Evolutionary conservation across 2,329 filamentous ascomycete species (phyloP).

Genomic region (Trichophyton mentagrophytes): DNA sequence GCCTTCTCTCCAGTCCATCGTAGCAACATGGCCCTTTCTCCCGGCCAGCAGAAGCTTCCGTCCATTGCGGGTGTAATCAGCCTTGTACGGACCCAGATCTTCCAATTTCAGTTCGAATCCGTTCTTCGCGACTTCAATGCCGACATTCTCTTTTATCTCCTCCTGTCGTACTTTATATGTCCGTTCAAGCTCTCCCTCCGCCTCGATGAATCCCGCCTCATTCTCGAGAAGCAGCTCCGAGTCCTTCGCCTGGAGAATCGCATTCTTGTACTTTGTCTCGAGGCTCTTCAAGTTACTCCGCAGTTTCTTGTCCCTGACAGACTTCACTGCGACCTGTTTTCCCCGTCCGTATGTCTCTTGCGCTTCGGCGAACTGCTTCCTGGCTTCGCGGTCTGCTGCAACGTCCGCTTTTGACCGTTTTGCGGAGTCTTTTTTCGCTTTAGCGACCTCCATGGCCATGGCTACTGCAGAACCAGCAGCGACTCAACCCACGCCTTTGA

Average conservation of each 20-base stretch:
- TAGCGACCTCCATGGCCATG: constrained; percentile 13
- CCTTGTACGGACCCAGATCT: constrained; percentile 70
- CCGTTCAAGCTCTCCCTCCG: constrained; percentile 74
- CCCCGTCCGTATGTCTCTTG: constrained; percentile 76
- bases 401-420: constrained; percentile 6
- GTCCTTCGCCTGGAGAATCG: constrained; percentile 75
- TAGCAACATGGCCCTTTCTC: constrained; percentile 85
- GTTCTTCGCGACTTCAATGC: constrained; percentile 78
- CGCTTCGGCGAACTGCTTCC: constrained; percentile 38
- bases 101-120: constrained; percentile 79
- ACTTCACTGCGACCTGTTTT: constrained; percentile 56
- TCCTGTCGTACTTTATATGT: constrained; percentile 89
- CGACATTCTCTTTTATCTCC: constrained; percentile 63
- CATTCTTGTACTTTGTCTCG: constrained; percentile 71
- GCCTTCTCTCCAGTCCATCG: constrained; percentile 90
- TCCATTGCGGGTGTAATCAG: constrained; percentile 83
- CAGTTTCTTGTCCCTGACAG: constrained; percentile 79
- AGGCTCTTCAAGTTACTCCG: constrained; percentile 64
- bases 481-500: background rate
- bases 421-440: constrained; percentile 6
- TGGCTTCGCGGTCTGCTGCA: constrained; percentile 28
- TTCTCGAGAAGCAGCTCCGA: constrained; percentile 90
- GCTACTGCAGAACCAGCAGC: background rate
- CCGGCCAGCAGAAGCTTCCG: constrained; percentile 74
- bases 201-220: constrained; percentile 69